Evolutionary conservation across 2,329 filamentous ascomycete genomes (phyloP).

Genomic region (Pestalotiopsis sp.): DNA sequence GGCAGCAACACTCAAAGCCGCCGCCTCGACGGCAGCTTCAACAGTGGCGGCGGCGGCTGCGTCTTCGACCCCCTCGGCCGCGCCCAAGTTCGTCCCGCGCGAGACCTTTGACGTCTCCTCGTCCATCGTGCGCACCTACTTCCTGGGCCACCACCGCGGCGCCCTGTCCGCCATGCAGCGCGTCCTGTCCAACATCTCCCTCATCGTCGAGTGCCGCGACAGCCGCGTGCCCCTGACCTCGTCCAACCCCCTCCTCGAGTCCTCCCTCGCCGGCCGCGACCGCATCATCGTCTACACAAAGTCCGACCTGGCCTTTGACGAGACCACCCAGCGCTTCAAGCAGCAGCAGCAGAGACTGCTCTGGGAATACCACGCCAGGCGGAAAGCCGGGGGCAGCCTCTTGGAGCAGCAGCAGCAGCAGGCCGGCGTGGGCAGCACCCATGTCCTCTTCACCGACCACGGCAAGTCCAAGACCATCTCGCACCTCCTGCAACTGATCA

Average conservation of each 20-base stretch:
- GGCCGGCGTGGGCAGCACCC: constrained; percentile 12
- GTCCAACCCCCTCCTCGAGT: constrained; percentile 87
- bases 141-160: constrained; percentile 86
- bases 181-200: constrained; percentile 77
- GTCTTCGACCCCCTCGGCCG: constrained; percentile 48
- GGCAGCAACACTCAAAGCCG: background rate
- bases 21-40: constrained; percentile 8
- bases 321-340: constrained; percentile 22
- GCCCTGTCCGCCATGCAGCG: constrained; percentile 83
- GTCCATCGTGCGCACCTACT: constrained; percentile 87
- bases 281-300: constrained; percentile 92
- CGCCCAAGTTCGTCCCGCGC: constrained; percentile 69
- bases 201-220: constrained; percentile 94
- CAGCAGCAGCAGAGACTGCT: constrained; percentile 23
- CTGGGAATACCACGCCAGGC: constrained; percentile 18
- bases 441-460: constrained; percentile 49
- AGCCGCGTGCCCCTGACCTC: constrained; percentile 88
- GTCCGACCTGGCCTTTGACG: constrained; percentile 66
- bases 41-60: constrained; percentile 6
- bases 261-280: constrained; percentile 70
- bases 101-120: constrained; percentile 69
- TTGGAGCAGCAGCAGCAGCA: constrained; percentile 1
- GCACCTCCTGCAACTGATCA: constrained; percentile 50
- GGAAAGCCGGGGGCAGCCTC: constrained; percentile 23
- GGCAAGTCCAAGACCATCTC: constrained; percentile 34